Evolutionary conservation across 345 rosid genomes (phyloP).

Genomic region (Theobroma cacao): DNA sequence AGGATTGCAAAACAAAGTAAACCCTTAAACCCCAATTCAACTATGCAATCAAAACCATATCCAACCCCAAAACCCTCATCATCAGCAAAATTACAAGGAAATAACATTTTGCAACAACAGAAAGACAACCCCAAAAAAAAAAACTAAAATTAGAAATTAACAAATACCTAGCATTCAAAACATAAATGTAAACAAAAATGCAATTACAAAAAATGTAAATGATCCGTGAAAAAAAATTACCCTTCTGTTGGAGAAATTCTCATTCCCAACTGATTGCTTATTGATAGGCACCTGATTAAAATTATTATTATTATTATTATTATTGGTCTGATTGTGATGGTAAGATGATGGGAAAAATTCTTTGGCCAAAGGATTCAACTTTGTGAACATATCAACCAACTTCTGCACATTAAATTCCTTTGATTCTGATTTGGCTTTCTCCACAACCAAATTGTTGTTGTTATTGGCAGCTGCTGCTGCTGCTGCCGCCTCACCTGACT

Average conservation of each 20-base stretch:
- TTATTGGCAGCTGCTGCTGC: constrained; percentile 25
- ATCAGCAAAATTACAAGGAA: no score
- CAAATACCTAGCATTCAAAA: not conserved
- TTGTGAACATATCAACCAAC: constrained; percentile 80
- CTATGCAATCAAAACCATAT: no score
- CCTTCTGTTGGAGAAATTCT: constrained; percentile 35
- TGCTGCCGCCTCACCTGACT: constrained; percentile 37
- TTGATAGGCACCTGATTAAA: constrained; percentile 22
- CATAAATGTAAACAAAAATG: not conserved
- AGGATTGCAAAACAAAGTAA: no score
- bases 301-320: constrained; percentile 28
- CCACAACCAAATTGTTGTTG: constrained; percentile 8
- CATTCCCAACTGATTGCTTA: constrained; percentile 25
- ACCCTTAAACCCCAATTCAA: no score
- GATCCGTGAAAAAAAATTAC: constrained; percentile 22
- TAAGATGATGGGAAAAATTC: constrained; percentile 75
- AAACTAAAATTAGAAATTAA: not conserved
- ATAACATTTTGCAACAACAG: not conserved
- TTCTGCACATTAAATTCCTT: constrained; percentile 61
- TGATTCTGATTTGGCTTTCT: constrained; percentile 35
- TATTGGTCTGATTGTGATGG: constrained; percentile 23
- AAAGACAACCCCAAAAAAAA: not conserved
- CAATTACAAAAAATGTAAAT: constrained; percentile 3
- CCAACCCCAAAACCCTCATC: no score
- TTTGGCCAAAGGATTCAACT: constrained; percentile 81